A percentile compares a stretch with the other conserved stretches of the same genome.
Conservation (phyloP, 1,284 basidiomycete species). For the Ustanciosporium gigantosporum region DNA sequence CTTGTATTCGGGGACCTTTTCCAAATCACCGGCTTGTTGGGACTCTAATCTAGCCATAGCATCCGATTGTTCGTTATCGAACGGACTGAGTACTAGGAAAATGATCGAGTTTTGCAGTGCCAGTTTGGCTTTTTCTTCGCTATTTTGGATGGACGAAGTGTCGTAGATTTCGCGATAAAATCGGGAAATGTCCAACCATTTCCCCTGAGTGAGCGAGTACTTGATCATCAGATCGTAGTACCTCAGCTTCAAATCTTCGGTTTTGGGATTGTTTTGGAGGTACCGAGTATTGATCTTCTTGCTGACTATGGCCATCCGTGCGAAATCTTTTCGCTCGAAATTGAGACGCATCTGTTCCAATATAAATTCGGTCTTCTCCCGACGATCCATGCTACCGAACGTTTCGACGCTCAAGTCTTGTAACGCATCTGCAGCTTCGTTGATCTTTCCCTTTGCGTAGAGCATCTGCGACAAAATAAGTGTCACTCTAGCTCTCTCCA, state of each 20-base stretch:
- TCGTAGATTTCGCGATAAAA: constrained; percentile 96
- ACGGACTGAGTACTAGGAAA: constrained; percentile 88
- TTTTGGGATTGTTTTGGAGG: constrained; percentile 77
- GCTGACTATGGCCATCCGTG: constrained; percentile 84
- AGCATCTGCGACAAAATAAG: constrained; percentile 52
- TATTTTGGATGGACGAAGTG: constrained; percentile 84
- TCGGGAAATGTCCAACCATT: constrained; percentile 91
- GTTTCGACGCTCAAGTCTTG: constrained; percentile 97
- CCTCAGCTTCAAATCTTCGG: constrained; percentile 91
- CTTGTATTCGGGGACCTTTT: constrained; percentile 80
- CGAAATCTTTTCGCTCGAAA: constrained; percentile 77
- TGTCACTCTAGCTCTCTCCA: constrained; percentile 84
- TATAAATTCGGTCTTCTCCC: constrained; percentile 98
- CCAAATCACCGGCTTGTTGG: constrained; percentile 68
- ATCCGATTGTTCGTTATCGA: constrained; percentile 96
- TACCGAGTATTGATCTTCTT: constrained; percentile 87
- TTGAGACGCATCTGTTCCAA: constrained; percentile 96
- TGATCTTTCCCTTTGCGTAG: constrained; percentile 42
- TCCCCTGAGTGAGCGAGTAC: constrained; percentile 79
- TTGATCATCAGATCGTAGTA: constrained; percentile 97
- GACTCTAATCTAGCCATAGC: constrained; percentile 85
- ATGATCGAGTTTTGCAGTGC: constrained; percentile 76
- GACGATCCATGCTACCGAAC: constrained; percentile 94
- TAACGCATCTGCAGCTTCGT: constrained; percentile 64
- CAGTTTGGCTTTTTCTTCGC: constrained; percentile 41